Evolutionary conservation across 176 grass and related monocot species (phyloP), one percentile per base, ranked within the genome.

Genomic region (Eleusine indica): DNA sequence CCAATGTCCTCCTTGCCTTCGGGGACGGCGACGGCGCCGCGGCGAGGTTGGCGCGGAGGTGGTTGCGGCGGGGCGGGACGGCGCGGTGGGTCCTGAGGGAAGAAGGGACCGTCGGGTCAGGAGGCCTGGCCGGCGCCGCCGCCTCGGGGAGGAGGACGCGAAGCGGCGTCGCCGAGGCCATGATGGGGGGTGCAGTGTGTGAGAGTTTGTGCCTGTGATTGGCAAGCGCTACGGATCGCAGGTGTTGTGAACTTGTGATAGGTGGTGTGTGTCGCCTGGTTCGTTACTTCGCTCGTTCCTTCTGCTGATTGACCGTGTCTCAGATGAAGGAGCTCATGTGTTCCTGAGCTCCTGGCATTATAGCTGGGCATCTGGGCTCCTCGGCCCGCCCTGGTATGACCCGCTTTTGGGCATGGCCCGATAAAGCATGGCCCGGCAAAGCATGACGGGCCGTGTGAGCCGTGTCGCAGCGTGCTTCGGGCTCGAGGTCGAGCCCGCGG

Each of bases 161-260:
- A 15, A 83, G 84, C 68, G 80, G 88, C 51, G 91, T 74, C 28
- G 86, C 88, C 75, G 91, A 48, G 54, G 88, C 94, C 91, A 86
- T 86, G 25, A 25, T 25, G 25, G 0, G 25, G 25, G 25, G 25
- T 25, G 25, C 25, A 62, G 47, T 25, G 82, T 32, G 70, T n/a
- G 52, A 48, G 81, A 66, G 25, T 48, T 30, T 41, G 53, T 39
- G 76, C 67, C 0, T 35, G 73, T 76, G 67, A 74, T 81, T 10
- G 13, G 48, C 12, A 49, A 12, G 13, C 48, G 0, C 48, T 51
- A 2, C 46, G 46, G 46, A 48, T 48, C 46, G 46, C 8, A 9
- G 46, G 46, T 48, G 46, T 11, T 48, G 46, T 48, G 46, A 48
- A 1, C 25, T 14, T 7, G 15, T 30, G 68, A 12, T 57, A 21